A percentile compares a stretch with the other conserved stretches of the same genome.
Conservation (phyloP, 768 basidiomycete species). For the Lactifluus hygrophoroides region DNA sequence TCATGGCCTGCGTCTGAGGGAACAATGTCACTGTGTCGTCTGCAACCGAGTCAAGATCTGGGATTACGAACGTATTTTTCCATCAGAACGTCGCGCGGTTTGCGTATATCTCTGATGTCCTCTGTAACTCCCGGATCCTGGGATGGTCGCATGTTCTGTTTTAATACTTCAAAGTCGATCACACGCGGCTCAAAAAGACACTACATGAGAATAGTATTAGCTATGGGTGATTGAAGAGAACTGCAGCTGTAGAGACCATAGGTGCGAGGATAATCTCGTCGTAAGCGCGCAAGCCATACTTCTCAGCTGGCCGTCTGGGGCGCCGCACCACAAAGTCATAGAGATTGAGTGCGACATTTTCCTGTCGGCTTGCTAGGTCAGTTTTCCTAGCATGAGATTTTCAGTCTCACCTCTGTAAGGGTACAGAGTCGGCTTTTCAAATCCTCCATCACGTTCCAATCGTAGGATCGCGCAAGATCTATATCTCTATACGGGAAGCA, state of each 20-base stretch:
- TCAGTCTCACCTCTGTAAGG: constrained; percentile 64
- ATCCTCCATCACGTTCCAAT: constrained; percentile 90
- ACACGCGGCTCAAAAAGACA: constrained; percentile 90
- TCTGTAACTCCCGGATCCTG: constrained; percentile 60
- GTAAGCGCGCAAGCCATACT: constrained; percentile 85
- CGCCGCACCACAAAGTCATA: constrained; percentile 85
- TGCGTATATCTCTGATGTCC: constrained; percentile 45
- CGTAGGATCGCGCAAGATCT: constrained; percentile 66
- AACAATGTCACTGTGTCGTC: background rate
- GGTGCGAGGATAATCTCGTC: constrained; percentile 94
- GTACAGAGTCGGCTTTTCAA: constrained; percentile 81
- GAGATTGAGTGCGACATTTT: constrained; percentile 80
- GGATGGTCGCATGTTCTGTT: constrained; percentile 39
- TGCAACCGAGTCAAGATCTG: background rate
- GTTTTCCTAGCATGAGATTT: background rate
- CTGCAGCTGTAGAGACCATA: constrained; percentile 52
- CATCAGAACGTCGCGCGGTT: constrained; percentile 21
- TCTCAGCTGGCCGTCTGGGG: constrained; percentile 68
- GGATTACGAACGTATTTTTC: constrained; percentile 34
- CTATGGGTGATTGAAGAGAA: background rate
- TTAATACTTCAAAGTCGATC: constrained; percentile 81
- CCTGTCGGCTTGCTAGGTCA: constrained; percentile 36
- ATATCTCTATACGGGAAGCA: constrained; percentile 84
- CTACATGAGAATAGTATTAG: constrained; percentile 32
- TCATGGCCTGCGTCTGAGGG: constrained; percentile 79